Conservation (phyloP, 179 eudicot species). For the Spinacia oleracea region DNA sequence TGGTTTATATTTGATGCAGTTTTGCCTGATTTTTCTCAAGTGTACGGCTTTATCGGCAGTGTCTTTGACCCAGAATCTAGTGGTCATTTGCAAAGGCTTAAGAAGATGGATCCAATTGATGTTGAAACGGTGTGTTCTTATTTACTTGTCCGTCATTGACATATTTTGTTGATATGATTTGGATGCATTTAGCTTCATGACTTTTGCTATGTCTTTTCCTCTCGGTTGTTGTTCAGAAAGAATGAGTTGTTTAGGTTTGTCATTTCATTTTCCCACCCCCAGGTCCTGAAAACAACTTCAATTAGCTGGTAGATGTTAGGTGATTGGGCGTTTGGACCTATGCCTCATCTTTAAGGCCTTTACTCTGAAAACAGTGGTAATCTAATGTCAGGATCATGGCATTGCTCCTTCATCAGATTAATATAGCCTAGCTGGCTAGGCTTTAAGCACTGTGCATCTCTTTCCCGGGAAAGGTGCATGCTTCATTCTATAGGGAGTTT, state of each 20-base stretch:
- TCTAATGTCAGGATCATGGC: neutral
- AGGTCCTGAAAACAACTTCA: neutral
- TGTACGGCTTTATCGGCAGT: constrained; percentile 91
- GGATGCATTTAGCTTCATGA: neutral
- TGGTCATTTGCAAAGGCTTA: constrained; percentile 72
- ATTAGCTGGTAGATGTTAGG: neutral
- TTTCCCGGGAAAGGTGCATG: neutral
- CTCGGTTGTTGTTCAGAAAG: neutral
- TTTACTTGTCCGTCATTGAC: neutral
- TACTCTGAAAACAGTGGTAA: neutral
- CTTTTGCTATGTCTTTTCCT: neutral
- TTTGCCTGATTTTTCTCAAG: constrained; percentile 95
- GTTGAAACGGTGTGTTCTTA: constrained; percentile 73
- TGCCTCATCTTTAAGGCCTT: neutral
- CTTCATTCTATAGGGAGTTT: neutral
- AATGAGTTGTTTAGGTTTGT: neutral
- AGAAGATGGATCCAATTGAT: constrained; percentile 95
- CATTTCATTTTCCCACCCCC: neutral
- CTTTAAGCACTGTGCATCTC: neutral
- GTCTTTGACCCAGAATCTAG: constrained; percentile 79
- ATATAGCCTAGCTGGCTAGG: neutral
- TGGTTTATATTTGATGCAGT: constrained; percentile 54
- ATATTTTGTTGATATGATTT: constrained; percentile 2
- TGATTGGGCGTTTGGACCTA: neutral
- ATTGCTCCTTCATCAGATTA: neutral